phyloP scores from a whole-genome alignment of 768 basidiomycete genomes.

The Leccinellum rugosiceps region DNA sequence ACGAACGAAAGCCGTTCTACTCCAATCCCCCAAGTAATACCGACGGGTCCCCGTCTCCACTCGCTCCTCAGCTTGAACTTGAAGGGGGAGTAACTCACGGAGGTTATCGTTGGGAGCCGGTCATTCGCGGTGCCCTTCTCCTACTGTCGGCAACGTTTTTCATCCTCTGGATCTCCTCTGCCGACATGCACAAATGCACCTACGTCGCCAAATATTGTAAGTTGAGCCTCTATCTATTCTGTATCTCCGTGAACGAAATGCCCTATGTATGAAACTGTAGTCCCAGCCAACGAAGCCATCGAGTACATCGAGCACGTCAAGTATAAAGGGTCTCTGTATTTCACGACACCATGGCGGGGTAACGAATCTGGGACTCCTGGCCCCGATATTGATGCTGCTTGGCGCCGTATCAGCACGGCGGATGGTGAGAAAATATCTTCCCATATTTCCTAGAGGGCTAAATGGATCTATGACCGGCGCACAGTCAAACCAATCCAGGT shows the following conservation, averaged over 20 bases:
- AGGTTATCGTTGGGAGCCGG: not conserved
- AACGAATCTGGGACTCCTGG: slow-evolving; percentile 1
- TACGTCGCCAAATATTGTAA: slow-evolving; percentile 5
- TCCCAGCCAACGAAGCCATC: slow-evolving; percentile 7
- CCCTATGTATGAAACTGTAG: not conserved
- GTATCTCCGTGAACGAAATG: not conserved
- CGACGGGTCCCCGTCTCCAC: too few species aligned
- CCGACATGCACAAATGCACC: not conserved
- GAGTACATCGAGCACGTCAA: slow-evolving; percentile 3
- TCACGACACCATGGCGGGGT: slow-evolving; percentile 8
- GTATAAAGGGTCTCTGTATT: slow-evolving; percentile 7
- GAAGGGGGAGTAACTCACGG: not conserved
- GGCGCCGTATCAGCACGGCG: slow-evolving; percentile 1
- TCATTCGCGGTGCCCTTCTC: not conserved
- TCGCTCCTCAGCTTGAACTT: not conserved
- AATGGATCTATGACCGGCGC: too few species aligned
- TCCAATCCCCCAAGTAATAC: too few species aligned
- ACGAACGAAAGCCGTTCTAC: too few species aligned
- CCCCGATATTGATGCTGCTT: slow-evolving; percentile 10
- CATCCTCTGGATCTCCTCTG: slow-evolving; percentile 1
- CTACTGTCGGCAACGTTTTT: not conserved
- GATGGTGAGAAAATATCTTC: too few species aligned
- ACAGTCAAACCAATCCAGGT: slow-evolving; percentile 4
- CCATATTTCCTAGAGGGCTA: too few species aligned
- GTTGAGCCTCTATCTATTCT: not conserved